Evolutionary conservation across 202 grass and related monocot genomes (phyloP).

Genomic region (Hordeum pubiflorum): DNA sequence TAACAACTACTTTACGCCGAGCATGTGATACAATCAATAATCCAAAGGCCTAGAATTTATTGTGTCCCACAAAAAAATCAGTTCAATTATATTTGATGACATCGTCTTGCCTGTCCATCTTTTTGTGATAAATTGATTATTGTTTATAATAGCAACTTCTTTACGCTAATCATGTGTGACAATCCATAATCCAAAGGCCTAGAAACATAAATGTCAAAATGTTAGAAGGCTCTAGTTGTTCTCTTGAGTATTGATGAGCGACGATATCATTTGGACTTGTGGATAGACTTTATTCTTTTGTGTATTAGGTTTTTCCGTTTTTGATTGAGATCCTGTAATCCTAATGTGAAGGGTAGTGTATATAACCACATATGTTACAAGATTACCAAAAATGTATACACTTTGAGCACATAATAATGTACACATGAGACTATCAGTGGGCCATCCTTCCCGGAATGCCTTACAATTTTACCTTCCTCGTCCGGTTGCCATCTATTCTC

Average conservation of each 20-base stretch:
- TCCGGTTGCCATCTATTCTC: neutral
- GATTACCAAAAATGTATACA: neutral
- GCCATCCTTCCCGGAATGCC: neutral
- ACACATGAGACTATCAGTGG: neutral
- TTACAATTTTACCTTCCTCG: neutral
- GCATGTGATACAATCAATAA: neutral
- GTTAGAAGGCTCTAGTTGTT: neutral
- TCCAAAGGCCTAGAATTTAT: neutral
- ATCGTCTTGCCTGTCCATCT: neutral
- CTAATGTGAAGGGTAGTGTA: neutral
- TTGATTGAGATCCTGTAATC: neutral
- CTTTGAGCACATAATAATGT: neutral
- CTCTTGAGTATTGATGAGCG: neutral
- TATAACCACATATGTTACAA: neutral
- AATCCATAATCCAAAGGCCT: neutral
- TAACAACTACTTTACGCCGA: neutral
- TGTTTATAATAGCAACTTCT: neutral
- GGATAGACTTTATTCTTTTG: neutral
- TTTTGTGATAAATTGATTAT: conserved; percentile 1
- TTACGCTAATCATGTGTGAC: neutral
- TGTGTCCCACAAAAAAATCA: neutral
- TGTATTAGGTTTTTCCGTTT: neutral
- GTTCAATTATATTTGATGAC: conserved; percentile 15
- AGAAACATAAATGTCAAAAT: neutral
- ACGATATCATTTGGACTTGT: conserved; percentile 14